Percentiles rank a stretch among this genome's conserved stretches.
These are phyloP conservation scores for Dryadomyces quercivorus DNA, from an alignment of 2,329 filamentous ascomycete species.

Conservation along the genomic window DNA sequence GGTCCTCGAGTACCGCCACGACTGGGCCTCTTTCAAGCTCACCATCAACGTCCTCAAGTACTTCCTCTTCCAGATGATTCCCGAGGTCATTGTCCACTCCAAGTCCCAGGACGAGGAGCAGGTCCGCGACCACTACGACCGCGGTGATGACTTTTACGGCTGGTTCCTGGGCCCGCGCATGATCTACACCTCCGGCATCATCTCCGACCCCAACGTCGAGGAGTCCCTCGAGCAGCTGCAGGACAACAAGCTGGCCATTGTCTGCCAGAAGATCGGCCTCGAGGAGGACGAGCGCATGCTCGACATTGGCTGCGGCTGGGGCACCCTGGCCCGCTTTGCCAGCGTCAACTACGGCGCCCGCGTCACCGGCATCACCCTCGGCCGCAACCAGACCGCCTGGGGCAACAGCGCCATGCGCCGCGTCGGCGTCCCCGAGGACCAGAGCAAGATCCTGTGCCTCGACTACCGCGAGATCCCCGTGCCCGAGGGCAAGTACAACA, in stretches of 20 bases:
- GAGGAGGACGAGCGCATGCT: conserved; percentile 72
- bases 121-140: conserved; percentile 94
- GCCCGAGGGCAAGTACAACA: conserved; percentile 69
- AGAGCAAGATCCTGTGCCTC: conserved; percentile 88
- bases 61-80: conserved; percentile 13
- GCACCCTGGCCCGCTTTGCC: conserved; percentile 86
- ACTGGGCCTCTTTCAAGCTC: conserved; percentile 67
- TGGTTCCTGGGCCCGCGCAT: conserved; percentile 98
- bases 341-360: conserved; percentile 80
- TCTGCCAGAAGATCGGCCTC: conserved; percentile 90
- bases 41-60: conserved; percentile 12
- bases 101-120: conserved; percentile 68
- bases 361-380: conserved; percentile 81
- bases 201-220: conserved; percentile 76
- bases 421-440: conserved; percentile 69
- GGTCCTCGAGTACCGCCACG: conserved; percentile 83
- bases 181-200: conserved; percentile 96
- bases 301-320: conserved; percentile 97
- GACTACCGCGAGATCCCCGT: conserved; percentile 93
- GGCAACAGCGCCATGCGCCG: conserved; percentile 82
- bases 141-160: conserved; percentile 94
- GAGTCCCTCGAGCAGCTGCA: conserved; percentile 90
- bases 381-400: conserved; percentile 93
- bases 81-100: conserved; percentile 13
- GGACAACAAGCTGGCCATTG: conserved; percentile 91